Conservation (phyloP, 208 protist genomes). For the Dictyostelium gargantuum region DNA sequence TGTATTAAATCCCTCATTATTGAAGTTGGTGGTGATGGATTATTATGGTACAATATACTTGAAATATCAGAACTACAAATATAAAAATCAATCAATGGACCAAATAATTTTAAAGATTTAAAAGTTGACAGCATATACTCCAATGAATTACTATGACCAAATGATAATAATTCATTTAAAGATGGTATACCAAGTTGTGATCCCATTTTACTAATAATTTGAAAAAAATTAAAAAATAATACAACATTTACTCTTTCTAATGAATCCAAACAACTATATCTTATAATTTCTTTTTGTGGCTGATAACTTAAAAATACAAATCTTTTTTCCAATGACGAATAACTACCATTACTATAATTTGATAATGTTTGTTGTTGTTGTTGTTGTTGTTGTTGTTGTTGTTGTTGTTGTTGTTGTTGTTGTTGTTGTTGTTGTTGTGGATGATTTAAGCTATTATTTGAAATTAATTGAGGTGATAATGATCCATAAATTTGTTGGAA, state of each 20-base stretch:
- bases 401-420: no score
- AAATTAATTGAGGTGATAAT: background rate
- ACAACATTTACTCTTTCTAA: conserved; percentile 94
- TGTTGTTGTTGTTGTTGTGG: background rate
- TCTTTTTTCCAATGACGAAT: background rate
- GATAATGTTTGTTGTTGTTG: background rate
- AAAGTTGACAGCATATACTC: background rate
- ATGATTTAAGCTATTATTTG: background rate
- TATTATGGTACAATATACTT: conserved; percentile 34
- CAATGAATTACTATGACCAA: background rate
- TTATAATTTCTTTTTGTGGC: conserved; percentile 85
- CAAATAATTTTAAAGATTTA: conserved; percentile 19
- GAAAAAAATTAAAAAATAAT: conserved; percentile 91
- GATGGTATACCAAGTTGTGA: background rate
- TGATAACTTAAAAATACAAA: background rate
- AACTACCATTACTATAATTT: no score
- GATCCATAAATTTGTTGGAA: background rate
- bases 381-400: background rate
- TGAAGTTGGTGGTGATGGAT: background rate
- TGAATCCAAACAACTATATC: conserved; percentile 94
- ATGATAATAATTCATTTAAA: background rate
- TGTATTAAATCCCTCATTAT: conserved; percentile 10
- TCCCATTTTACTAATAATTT: conserved; percentile 59
- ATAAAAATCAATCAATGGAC: conserved; percentile 11
- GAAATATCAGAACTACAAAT: conserved; percentile 13